These are phyloP conservation scores for Mycena leptocephala DNA, from an alignment of 768 basidiomycete species.

Conservation along the genomic window DNA sequence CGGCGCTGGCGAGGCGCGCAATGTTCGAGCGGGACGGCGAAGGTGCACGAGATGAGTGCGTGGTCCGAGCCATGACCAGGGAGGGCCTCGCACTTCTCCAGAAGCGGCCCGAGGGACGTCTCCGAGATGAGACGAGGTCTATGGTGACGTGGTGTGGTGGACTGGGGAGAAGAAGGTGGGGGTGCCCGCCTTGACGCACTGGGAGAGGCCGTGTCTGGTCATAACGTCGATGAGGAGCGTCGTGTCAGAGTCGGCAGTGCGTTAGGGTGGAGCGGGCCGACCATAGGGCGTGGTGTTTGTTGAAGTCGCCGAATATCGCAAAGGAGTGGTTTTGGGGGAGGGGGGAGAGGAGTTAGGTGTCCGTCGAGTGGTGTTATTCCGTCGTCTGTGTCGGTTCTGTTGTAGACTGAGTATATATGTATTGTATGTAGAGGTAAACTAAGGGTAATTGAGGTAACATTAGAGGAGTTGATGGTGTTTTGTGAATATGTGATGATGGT, in stretches of 20 bases:
- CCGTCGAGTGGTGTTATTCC: neutral
- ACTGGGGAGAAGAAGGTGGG: neutral
- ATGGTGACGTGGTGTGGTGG: slow-evolving; percentile 15
- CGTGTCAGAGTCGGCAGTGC: neutral
- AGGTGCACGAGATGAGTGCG: too few species aligned
- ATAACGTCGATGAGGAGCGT: slow-evolving; percentile 1
- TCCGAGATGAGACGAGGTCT: slow-evolving; percentile 1
- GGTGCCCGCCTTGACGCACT: slow-evolving; percentile 7
- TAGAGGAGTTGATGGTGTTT: too few species aligned
- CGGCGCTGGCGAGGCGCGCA: too few species aligned
- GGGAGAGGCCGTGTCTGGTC: neutral
- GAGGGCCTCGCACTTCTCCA: too few species aligned
- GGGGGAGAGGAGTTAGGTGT: neutral
- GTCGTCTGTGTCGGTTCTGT: neutral
- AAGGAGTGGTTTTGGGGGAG: slow-evolving; percentile 4
- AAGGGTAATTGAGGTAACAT: neutral
- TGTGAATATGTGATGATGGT: too few species aligned
- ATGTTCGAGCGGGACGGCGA: too few species aligned
- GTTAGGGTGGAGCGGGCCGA: slow-evolving; percentile 10
- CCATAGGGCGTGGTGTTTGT: slow-evolving; percentile 5
- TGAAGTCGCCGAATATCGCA: too few species aligned
- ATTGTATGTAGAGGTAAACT: neutral
- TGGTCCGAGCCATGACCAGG: too few species aligned
- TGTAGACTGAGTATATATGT: neutral
- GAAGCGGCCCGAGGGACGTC: neutral